Evolutionary conservation across 2,329 filamentous ascomycete genomes (phyloP), one percentile per base, ranked within the genome.

Genomic region (Conoideocrella luteorostrata): DNA sequence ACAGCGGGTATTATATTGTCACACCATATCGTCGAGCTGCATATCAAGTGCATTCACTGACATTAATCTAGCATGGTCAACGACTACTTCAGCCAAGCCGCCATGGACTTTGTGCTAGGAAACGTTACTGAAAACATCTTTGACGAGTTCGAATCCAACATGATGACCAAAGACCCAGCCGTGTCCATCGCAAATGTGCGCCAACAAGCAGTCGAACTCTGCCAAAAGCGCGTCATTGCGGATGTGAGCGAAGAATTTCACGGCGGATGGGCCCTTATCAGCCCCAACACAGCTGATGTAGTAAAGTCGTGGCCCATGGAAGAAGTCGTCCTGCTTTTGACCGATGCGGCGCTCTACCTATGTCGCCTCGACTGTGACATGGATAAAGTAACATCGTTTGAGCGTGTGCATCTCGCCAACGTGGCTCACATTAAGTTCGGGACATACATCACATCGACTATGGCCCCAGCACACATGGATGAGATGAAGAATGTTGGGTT

Each of bases 11-110:
- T n/a, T n/a, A n/a, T n/a, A n/a, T n/a, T n/a, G n/a, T n/a, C n/a
- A n/a, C n/a, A n/a, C n/a, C n/a, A n/a, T n/a, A n/a, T n/a, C n/a
- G n/a, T n/a, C n/a, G n/a, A n/a, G n/a, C n/a, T n/a, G n/a, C n/a
- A n/a, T n/a, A n/a, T n/a, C n/a, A n/a, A n/a, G n/a, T n/a, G n/a
- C 37, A 15, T 17, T 42, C 38, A 34, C 48, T 57, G 45, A 56
- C 45, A 12, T n/a, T 29, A 23, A 30, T 20, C 15, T 58, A 97
- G 95, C 52, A 93, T 97, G 65, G 89, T 98, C 51, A 95, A 95
- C 53, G 93, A 98, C 65, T 96, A 95, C 63, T 97, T 97, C 64
- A 86, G 90, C 18, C 93, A 98, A 62, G 87, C 89, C 0, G 88
- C 87, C 40, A 95, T 98, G 51, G 93, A 98, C 61, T 97, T 93